A percentile compares a stretch with the other conserved stretches of the same genome.
Conservation (phyloP, 192 early-diverging fungal genomes). For the Helicostylum pulchrum region DNA sequence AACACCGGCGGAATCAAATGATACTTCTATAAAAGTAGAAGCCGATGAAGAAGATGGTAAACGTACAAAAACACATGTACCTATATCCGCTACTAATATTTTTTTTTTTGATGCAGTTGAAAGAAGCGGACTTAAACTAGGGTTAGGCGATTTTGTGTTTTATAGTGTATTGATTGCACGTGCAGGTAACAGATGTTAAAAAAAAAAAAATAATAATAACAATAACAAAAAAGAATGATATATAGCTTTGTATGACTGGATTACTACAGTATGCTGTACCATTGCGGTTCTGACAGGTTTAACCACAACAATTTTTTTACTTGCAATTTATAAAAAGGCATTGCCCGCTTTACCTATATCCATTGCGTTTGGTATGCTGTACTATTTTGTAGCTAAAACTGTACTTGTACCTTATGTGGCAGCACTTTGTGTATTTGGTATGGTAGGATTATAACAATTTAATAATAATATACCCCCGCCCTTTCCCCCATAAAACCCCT, state of each 20-base stretch:
- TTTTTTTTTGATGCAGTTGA: conserved; percentile 32
- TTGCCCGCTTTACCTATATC: conserved; percentile 84
- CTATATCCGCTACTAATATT: not conserved
- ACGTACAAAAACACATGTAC: not conserved
- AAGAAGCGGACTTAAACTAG: conserved; percentile 75
- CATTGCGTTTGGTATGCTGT: conserved; percentile 81
- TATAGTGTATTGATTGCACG: conserved; percentile 78
- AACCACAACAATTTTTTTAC: conserved; percentile 83
- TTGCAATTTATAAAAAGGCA: conserved; percentile 78
- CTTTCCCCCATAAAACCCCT: not conserved
- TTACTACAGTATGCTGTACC: conserved; percentile 73
- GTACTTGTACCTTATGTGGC: conserved; percentile 47
- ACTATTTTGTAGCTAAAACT: conserved; percentile 64
- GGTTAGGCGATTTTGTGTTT: conserved; percentile 89
- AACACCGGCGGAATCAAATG: not conserved
- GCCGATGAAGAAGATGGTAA: conserved; percentile 52
- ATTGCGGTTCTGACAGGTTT: conserved; percentile 82
- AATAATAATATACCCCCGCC: not conserved
- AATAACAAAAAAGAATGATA: conserved; percentile 13
- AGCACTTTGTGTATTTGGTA: conserved; percentile 36
- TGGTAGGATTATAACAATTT: conserved; percentile 24
- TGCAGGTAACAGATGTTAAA: too few relatives aligned
- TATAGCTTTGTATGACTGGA: conserved; percentile 73
- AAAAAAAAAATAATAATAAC: not conserved
- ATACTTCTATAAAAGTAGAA: not conserved